Percentiles rank a stretch among this genome's conserved stretches.
These are phyloP conservation scores for Antitrichia curtipendula DNA, from an alignment of 225 moss, liverwort and hornwort genomes.

Conservation along the genomic window DNA sequence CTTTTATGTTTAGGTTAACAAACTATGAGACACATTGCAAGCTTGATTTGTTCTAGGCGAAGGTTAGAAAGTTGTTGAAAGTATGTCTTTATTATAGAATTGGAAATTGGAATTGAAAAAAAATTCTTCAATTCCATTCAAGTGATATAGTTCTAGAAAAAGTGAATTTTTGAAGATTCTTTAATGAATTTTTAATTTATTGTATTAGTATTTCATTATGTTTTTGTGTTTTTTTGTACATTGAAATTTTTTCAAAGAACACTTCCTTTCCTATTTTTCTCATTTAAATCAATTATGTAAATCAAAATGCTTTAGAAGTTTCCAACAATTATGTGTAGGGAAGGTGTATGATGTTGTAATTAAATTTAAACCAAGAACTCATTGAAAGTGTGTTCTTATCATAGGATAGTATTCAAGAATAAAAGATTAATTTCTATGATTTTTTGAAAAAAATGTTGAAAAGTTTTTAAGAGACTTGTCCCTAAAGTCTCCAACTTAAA, in stretches of 20 bases:
- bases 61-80: background rate
- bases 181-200: too few species aligned
- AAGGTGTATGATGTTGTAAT: background rate
- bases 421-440: too few species aligned
- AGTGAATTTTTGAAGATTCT: background rate
- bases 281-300: too few species aligned
- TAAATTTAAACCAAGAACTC: fast-evolving
- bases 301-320: background rate
- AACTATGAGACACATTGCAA: background rate
- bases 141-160: too few species aligned
- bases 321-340: background rate
- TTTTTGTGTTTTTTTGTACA: background rate
- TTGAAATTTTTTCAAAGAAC: too few species aligned
- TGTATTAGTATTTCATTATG: background rate
- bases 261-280: too few species aligned
- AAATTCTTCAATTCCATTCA: background rate
- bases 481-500: fast-evolving
- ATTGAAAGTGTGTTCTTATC: background rate
- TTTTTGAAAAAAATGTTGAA: background rate
- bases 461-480: background rate
- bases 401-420: background rate
- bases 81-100: background rate
- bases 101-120: background rate
- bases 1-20: background rate
- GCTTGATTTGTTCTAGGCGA: background rate